Percentiles rank a stretch among this genome's conserved stretches.
Conservation (phyloP, 2,329 filamentous ascomycete genomes). For the Beauveria pseudobassiana region DNA sequence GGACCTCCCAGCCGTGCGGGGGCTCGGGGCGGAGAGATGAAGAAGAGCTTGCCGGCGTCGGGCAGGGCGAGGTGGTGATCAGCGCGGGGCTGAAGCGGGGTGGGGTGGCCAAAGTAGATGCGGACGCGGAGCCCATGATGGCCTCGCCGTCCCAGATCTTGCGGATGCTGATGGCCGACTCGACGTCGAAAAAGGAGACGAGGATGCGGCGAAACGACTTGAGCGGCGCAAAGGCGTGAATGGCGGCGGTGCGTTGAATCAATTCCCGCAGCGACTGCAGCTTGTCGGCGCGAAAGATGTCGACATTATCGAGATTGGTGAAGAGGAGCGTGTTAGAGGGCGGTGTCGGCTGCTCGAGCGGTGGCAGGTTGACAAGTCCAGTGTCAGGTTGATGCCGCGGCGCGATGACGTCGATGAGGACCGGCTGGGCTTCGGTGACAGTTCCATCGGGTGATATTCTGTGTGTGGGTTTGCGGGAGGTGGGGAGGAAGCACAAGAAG, state of each 20-base stretch:
- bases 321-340: constrained; percentile 80
- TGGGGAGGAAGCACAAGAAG: neutral
- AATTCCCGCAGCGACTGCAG: constrained; percentile 66
- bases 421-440: constrained; percentile 30
- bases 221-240: constrained; percentile 72
- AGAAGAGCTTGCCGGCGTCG: constrained; percentile 64
- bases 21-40: constrained; percentile 64
- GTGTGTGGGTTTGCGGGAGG: neutral
- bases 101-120: constrained; percentile 61
- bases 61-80: constrained; percentile 59
- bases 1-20: constrained; percentile 62
- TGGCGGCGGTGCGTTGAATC: constrained; percentile 59
- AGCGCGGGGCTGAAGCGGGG: constrained; percentile 46
- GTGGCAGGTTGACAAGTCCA: constrained; percentile 67
- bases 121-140: constrained; percentile 62
- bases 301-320: constrained; percentile 66
- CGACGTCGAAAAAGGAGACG: constrained; percentile 65
- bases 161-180: constrained; percentile 63
- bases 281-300: constrained; percentile 69
- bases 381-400: constrained; percentile 45
- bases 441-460: constrained; percentile 23
- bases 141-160: constrained; percentile 66
- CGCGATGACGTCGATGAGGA: constrained; percentile 40
- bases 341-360: constrained; percentile 61
- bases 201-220: constrained; percentile 79